Evolutionary conservation across 2,329 filamentous ascomycete genomes (phyloP), one percentile per base, ranked within the genome.

Genomic region (Chaetomiaceae sp.): DNA sequence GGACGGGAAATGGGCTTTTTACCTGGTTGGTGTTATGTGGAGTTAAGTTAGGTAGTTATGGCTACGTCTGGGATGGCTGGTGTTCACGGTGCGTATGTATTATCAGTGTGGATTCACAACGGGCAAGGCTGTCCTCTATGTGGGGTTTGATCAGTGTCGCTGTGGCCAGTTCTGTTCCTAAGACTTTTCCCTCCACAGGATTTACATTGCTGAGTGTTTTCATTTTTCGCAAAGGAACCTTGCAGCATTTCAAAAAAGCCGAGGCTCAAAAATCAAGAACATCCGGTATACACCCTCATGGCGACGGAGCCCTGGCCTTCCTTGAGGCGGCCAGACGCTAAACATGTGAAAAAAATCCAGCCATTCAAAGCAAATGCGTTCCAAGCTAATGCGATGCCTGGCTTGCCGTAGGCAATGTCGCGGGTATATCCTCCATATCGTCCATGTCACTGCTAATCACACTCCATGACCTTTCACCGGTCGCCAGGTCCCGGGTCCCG

Each of bases 371-470:
- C 30, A 11, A 36, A 43, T 34, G 3, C 4, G 13, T 32, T 16
- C 27, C 20, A 4, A 3, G 11, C 32, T 40, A 48, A 18, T 27
- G 21, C 34, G 18, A 13, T 18, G 20, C 34, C 41, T 51, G 18
- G n/a, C 32, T 44, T 11, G 42, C 27, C 29, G 16, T 4, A 6
- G 58, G 58, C 32, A 61, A 23, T n/a, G 33, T 55, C 5, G 59
- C 66, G 57, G 71, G 72, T 36, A 74, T 59, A 52, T 74, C 72
- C 48, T 73, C 71, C 72, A 74, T 73, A 38, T 74, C 72, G 30
- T 74, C 71, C 69, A 74, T 72, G 33, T 61, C 57, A 16, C 61
- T 64, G 47, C 59, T 62, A 8, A 59, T 41, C 1, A 36, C 54
- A 36, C 56, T 57, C 47, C 41, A 52, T 2, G 42, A 34, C 18